Percentiles rank a stretch among this genome's conserved stretches.
phyloP scores from a whole-genome alignment of 176 grass and related monocot species.

The Areca catechu region DNA sequence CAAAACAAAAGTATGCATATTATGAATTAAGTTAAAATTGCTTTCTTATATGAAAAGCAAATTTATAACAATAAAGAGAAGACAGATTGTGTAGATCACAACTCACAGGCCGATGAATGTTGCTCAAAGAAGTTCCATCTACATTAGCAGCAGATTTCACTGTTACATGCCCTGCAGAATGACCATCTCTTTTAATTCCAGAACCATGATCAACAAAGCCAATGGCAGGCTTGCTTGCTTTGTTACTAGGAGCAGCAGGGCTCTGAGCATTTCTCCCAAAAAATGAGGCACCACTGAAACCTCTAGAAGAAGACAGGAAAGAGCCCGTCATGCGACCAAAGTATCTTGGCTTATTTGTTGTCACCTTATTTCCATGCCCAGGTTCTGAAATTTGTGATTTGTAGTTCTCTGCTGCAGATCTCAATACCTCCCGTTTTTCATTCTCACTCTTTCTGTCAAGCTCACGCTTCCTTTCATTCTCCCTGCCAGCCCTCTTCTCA shows the following conservation, averaged over 20 bases:
- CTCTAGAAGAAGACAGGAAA: conserved; percentile 6
- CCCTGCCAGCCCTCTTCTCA: conserved; percentile 4
- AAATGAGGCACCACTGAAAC: conserved; percentile 5
- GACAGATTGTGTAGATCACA: not conserved
- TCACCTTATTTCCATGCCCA: conserved; percentile 12
- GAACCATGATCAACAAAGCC: conserved; percentile 7
- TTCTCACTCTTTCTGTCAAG: conserved; percentile 14
- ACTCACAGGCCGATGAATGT: conserved; percentile 13
- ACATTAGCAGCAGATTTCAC: not conserved
- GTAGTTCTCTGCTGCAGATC: not conserved
- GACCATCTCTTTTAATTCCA: conserved; percentile 6
- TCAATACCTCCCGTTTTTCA: conserved; percentile 1
- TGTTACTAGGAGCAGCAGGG: not conserved
- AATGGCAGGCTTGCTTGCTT: conserved; percentile 2
- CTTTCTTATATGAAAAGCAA: no score
- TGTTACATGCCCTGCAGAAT: not conserved
- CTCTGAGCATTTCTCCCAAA: conserved; percentile 14
- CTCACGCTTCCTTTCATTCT: conserved; percentile 12
- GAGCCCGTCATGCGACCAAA: conserved; percentile 8
- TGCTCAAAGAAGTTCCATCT: not conserved
- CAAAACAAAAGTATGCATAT: no score
- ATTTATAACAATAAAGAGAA: no score
- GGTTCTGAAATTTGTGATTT: not conserved
- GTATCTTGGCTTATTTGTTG: conserved; percentile 4
- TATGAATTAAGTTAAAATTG: no score